Base-by-base conservation (phyloP, 495 filamentous ascomycete genomes). In the Pyronema domesticum region DNA sequence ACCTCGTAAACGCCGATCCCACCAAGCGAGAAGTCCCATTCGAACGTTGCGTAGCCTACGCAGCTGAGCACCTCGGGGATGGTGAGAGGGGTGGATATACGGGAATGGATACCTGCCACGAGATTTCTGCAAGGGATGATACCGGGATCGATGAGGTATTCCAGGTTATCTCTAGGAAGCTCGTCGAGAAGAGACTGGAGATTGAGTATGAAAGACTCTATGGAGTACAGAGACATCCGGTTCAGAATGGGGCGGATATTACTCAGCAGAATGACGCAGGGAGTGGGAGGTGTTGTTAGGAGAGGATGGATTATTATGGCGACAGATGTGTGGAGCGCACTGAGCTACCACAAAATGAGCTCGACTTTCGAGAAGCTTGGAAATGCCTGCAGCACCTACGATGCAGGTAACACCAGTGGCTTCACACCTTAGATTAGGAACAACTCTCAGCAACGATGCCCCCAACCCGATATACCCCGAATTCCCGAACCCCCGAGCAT, bases 41-140 rank as follows among this genome's bases (percentile, higher is more conserved):
- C 64, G 89, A 98, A 68, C 73, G 82, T 37, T 95, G 88, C 59
- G 93, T 95, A 62, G 85, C 83, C 8, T 98, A 95, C 66, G 87
- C 95, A 15, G 87, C 86, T 0, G 89, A 95, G 61, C 81, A 94
- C 58, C 75, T 95, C 19, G 60, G 57, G 46, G 57, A 58, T 51
- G 55, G 60, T 58, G 58, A 63, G 57, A 58, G 60, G 57, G 34
- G 53, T 64, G 54, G 55, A 53, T 61, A 55, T 55, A 80, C 85
- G 7, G 86, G 86, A 9, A 95, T 88, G 88, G 89, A 95, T 63
- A 89, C 85, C 58, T 95, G 89, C 62, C 89, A 96, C 68, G 89
- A 98, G 71, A 89, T 98, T 60, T 86, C 81, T 61, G 89, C 89
- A 18, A 85, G 88, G 72, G 85, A 85, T 64, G 91, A 91, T 14